phyloP scores from a whole-genome alignment of 2,329 filamentous ascomycete genomes.

The Xylaria digitata region DNA sequence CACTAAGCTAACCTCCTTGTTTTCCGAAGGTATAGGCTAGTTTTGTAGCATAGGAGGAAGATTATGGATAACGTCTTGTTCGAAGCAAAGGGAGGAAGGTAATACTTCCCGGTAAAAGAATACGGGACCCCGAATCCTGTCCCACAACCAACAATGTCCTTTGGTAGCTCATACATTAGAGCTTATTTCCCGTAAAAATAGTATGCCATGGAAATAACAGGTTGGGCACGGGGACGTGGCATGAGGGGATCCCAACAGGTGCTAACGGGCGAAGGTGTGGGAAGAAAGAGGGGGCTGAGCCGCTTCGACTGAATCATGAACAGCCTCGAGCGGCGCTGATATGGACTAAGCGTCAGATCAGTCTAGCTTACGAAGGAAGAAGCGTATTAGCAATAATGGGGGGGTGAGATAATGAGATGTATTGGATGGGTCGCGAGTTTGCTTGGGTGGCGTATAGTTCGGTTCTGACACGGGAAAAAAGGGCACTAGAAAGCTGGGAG shows the following conservation, averaged over 20 bases:
- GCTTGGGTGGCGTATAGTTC: constrained; percentile 15
- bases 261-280: neutral
- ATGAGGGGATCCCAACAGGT: neutral
- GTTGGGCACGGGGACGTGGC: neutral
- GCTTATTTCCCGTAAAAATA: neutral
- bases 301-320: constrained; percentile 27
- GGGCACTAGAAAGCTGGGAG: constrained; percentile 7
- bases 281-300: neutral
- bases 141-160: neutral
- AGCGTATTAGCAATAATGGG: constrained; percentile 11
- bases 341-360: neutral
- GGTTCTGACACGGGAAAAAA: constrained; percentile 15
- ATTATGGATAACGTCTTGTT: neutral
- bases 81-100: neutral
- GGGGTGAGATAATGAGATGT: constrained; percentile 24
- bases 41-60: neutral
- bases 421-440: constrained; percentile 10
- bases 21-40: neutral
- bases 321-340: constrained; percentile 6
- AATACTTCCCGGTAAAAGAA: neutral
- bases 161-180: neutral
- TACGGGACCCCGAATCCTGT: neutral
- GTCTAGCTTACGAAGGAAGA: constrained; percentile 24
- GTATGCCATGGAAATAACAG: neutral
- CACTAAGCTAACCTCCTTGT: neutral